Evolutionary conservation across 2,329 filamentous ascomycete genomes (phyloP).

Genomic region (Pseudocercospora fijiensis): DNA sequence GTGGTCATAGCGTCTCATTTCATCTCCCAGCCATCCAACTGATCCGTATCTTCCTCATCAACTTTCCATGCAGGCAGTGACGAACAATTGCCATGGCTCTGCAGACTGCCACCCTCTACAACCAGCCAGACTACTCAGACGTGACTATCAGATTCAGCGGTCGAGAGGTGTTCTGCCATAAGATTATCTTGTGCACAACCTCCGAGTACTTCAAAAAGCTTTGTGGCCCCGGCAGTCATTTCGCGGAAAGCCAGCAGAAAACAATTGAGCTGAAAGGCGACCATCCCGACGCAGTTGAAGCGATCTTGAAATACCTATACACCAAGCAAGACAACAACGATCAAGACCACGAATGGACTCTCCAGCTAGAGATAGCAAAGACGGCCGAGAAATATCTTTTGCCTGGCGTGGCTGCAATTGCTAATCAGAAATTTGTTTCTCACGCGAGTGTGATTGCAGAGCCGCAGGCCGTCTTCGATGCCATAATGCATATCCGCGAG

Average conservation of each 20-base stretch:
- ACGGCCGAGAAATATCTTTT: background rate
- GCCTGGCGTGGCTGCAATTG: background rate
- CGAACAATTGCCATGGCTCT: background rate
- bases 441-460: background rate
- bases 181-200: slow-evolving; percentile 15
- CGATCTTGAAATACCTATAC: slow-evolving; percentile 15
- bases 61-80: background rate
- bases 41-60: background rate
- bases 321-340: background rate
- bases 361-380: slow-evolving; percentile 8
- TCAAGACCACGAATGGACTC: background rate
- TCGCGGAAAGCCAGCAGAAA: slow-evolving; percentile 7
- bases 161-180: slow-evolving; percentile 14
- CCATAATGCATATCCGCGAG: slow-evolving; percentile 5
- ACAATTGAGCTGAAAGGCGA: slow-evolving; percentile 16
- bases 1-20: too few species aligned
- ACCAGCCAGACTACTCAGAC: slow-evolving; percentile 15
- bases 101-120: background rate
- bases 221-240: slow-evolving; percentile 9
- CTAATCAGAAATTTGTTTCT: background rate
- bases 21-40: too few species aligned
- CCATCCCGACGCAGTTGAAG: slow-evolving; percentile 16
- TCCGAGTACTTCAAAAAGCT: slow-evolving; percentile 20
- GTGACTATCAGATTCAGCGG: slow-evolving; percentile 13
- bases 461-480: background rate